Conservation (phyloP, 306 rosid genomes). For the Castanea sativa region DNA sequence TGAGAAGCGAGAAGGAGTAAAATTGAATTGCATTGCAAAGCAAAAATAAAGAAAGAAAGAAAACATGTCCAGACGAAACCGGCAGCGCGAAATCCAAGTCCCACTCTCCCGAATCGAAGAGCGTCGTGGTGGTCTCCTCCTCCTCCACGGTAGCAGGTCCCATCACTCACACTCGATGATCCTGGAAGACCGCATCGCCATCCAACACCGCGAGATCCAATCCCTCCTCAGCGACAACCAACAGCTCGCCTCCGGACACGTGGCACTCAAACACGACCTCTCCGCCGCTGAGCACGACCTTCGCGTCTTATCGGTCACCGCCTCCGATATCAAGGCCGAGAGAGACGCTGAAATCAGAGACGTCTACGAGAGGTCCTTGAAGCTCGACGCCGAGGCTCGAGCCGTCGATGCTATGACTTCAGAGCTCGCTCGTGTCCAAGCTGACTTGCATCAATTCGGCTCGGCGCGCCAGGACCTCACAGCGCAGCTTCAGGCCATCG, state of each 20-base stretch:
- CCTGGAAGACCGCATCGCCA: constrained; percentile 57
- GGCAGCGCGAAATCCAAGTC: constrained; percentile 11
- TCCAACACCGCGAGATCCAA: constrained; percentile 74
- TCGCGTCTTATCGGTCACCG: constrained; percentile 48
- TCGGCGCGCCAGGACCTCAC: constrained; percentile 45
- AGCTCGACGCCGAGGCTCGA: constrained; percentile 70
- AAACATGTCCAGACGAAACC: constrained; percentile 44
- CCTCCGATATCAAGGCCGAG: constrained; percentile 53
- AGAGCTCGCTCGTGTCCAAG: constrained; percentile 58
- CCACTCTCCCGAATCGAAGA: constrained; percentile 23
- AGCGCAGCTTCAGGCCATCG: constrained; percentile 42
- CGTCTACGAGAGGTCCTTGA: constrained; percentile 67
- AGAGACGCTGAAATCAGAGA: constrained; percentile 69
- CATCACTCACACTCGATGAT: constrained; percentile 4
- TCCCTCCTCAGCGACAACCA: constrained; percentile 73
- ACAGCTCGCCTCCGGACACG: constrained; percentile 81
- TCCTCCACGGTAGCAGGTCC: constrained; percentile 20
- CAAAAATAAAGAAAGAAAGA: too few relatives aligned
- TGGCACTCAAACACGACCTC: constrained; percentile 83
- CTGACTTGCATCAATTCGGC: constrained; percentile 44
- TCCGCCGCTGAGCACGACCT: constrained; percentile 57
- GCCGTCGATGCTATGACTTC: constrained; percentile 48
- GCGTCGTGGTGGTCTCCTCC: constrained; percentile 20
- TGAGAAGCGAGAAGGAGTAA: too few relatives aligned
- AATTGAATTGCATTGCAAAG: too few relatives aligned